Percentiles rank a stretch among this genome's conserved stretches.
These are phyloP conservation scores for Opeltia flavorubescens DNA, from an alignment of 495 filamentous ascomycete genomes.

Conservation along the genomic window DNA sequence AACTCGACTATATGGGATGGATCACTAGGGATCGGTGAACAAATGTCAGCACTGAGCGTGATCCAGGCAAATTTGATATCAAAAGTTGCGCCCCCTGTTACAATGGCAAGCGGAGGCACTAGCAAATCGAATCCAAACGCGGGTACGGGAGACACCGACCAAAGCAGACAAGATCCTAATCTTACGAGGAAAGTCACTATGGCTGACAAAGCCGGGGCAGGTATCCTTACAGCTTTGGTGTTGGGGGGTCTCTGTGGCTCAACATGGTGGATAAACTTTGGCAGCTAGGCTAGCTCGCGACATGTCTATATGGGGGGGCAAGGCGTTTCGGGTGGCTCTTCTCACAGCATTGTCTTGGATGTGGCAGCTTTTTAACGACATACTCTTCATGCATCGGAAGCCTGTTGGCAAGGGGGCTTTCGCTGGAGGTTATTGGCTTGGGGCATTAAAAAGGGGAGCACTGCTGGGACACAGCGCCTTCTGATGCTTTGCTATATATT, in stretches of 20 bases:
- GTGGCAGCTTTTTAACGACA: background rate
- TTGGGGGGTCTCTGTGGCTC: background rate
- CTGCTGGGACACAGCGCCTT: background rate
- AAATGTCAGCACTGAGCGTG: constrained; percentile 46
- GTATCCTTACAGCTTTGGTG: constrained; percentile 43
- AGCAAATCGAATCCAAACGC: constrained; percentile 47
- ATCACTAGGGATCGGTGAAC: constrained; percentile 37
- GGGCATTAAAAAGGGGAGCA: background rate
- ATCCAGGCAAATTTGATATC: constrained; percentile 38
- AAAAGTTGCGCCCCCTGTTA: constrained; percentile 33
- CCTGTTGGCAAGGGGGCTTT: background rate
- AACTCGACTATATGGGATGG: constrained; percentile 46
- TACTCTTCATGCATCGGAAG: background rate
- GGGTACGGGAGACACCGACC: constrained; percentile 24
- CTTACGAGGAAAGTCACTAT: constrained; percentile 30
- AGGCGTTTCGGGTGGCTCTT: background rate
- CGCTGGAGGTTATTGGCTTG: background rate
- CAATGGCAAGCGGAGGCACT: constrained; percentile 46
- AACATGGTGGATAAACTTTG: constrained; percentile 3
- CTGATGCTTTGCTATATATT: background rate
- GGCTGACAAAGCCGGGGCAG: constrained; percentile 49
- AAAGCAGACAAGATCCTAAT: constrained; percentile 10
- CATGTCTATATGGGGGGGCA: background rate
- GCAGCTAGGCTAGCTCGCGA: background rate
- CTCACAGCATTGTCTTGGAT: background rate